Percentiles rank a stretch among this genome's conserved stretches.
Conservation (phyloP, 805 yeast genomes). For the Saccharomycopsis capsularis region DNA sequence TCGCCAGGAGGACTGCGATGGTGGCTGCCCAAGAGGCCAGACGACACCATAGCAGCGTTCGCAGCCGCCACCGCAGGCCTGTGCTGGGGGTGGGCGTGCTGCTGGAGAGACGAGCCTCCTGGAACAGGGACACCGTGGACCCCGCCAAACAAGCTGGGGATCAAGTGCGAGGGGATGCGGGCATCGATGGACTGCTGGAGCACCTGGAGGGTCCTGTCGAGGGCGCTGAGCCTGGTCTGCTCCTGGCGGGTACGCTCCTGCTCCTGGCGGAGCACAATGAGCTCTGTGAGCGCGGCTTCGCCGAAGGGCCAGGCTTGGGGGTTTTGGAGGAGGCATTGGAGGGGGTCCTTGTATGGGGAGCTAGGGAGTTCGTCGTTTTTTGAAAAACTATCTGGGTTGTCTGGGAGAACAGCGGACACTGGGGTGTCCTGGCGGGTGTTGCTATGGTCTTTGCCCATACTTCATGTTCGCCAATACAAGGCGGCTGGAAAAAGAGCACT, state of each 20-base stretch:
- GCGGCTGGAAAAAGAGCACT: background rate
- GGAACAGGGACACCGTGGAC: slow-evolving; percentile 9
- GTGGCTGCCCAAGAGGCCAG: background rate
- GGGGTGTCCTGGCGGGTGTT: no score
- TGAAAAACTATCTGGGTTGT: no score
- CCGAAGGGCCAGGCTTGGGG: slow-evolving; percentile 58
- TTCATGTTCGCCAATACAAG: background rate
- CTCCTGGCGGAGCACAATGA: slow-evolving; percentile 55
- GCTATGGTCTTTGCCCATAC: background rate
- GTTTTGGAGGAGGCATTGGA: slow-evolving; percentile 34
- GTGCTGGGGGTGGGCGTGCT: slow-evolving; percentile 16
- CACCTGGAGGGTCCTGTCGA: slow-evolving; percentile 53
- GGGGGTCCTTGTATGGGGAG: no score
- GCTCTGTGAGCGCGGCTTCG: slow-evolving; percentile 50
- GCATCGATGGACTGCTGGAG: slow-evolving; percentile 52
- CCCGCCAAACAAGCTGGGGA: slow-evolving; percentile 49
- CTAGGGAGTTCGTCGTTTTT: no score
- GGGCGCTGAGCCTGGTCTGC: slow-evolving; percentile 56
- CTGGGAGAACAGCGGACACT: no score
- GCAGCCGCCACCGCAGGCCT: slow-evolving; percentile 15
- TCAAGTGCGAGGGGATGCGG: slow-evolving; percentile 56
- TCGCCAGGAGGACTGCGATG: background rate
- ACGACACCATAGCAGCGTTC: background rate
- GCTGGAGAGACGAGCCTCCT: no score
- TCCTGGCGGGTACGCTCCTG: slow-evolving; percentile 83